These are phyloP conservation scores for Akebia trifoliata DNA, from an alignment of 164 flowering plant species.

Conservation along the genomic window DNA sequence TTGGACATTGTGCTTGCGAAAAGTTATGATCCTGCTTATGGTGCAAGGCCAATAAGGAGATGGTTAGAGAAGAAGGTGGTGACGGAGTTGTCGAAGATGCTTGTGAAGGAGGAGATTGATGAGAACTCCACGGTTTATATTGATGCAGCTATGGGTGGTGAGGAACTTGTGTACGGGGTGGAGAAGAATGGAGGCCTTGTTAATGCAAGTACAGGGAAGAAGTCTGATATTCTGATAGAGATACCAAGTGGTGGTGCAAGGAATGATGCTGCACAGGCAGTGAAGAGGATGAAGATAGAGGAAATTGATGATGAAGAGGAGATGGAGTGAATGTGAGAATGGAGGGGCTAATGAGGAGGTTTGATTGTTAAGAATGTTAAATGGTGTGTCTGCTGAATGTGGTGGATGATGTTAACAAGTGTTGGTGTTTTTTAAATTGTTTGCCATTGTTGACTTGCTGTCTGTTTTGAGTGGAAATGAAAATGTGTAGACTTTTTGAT, in stretches of 20 bases:
- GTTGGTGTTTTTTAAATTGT: too few species aligned
- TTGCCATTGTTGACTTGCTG: too few species aligned
- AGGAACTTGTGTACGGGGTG: slow-evolving; percentile 18
- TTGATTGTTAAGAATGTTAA: too few species aligned
- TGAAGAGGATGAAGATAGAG: slow-evolving; percentile 56
- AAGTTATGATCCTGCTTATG: slow-evolving; percentile 54
- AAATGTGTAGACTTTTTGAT: too few species aligned
- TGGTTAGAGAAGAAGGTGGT: slow-evolving; percentile 82
- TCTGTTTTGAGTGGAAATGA: too few species aligned
- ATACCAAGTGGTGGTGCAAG: slow-evolving; percentile 28
- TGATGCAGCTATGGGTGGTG: slow-evolving; percentile 38
- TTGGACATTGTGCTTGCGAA: slow-evolving; percentile 48
- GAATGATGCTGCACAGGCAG: slow-evolving; percentile 40
- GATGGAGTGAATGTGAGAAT: too few species aligned
- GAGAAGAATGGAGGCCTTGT: slow-evolving; percentile 50
- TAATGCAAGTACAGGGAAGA: slow-evolving; percentile 41
- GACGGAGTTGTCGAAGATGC: slow-evolving; percentile 74
- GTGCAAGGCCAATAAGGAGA: slow-evolving; percentile 79
- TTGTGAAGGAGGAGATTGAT: slow-evolving; percentile 61
- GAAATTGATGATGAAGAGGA: slow-evolving; percentile 11
- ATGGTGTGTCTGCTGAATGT: too few species aligned
- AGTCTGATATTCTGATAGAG: slow-evolving; percentile 43
- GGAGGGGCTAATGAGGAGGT: too few species aligned
- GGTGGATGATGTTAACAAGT: too few species aligned
- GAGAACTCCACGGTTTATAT: slow-evolving; percentile 80